phyloP scores from a whole-genome alignment of 371 early-diverging fungal genomes.

The Syncephalastrum sp. region DNA sequence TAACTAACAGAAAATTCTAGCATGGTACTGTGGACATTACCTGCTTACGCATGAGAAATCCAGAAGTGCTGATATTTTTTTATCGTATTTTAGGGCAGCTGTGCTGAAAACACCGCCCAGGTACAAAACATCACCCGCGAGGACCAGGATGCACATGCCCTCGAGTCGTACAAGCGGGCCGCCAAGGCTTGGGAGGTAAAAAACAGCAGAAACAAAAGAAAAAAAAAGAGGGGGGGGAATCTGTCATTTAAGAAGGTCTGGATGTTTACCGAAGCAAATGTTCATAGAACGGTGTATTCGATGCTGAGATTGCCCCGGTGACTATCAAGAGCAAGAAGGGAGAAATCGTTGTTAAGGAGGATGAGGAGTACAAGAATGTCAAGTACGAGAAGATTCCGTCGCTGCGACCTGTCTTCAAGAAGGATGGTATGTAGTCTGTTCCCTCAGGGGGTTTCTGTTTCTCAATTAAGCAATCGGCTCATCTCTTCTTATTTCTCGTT shows the following conservation, averaged over 20 bases:
- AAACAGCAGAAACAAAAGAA: background rate
- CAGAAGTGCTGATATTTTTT: background rate
- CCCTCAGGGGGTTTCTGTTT: background rate
- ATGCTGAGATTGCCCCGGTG: conserved; percentile 86
- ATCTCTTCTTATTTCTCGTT: conserved; percentile 6
- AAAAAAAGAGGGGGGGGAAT: background rate
- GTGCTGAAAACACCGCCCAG: conserved; percentile 90
- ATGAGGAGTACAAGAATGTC: conserved; percentile 88
- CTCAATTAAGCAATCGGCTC: background rate
- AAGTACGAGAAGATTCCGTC: conserved; percentile 62
- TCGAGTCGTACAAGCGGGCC: conserved; percentile 84
- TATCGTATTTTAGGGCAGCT: conserved; percentile 75
- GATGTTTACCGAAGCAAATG: background rate
- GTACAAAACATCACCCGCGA: conserved; percentile 82
- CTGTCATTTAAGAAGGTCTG: background rate
- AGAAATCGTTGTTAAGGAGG: conserved; percentile 67
- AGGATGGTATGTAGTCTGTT: conserved; percentile 39
- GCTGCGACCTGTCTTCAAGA: conserved; percentile 62
- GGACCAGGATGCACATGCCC: conserved; percentile 89
- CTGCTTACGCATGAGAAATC: background rate
- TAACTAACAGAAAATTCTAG: background rate
- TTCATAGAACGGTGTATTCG: conserved; percentile 61
- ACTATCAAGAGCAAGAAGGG: conserved; percentile 78
- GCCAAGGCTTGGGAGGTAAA: conserved; percentile 74
- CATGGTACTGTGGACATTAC: conserved; percentile 15